Base-by-base conservation (phyloP, 2,329 filamentous ascomycete species). In the Diaporthe australafricana region DNA sequence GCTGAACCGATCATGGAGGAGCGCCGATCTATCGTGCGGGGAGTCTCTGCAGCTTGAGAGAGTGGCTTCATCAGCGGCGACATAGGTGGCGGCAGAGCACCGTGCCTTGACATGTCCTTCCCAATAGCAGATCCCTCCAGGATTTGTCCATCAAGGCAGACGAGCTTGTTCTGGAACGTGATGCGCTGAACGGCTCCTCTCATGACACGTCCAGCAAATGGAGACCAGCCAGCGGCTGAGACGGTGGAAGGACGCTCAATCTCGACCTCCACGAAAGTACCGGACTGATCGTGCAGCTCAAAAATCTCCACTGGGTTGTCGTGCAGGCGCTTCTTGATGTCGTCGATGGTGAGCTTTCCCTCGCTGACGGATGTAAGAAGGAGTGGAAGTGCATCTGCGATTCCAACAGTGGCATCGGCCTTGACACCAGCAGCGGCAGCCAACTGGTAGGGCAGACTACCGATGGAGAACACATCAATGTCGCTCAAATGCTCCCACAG, bases 281-380 rank as follows among this genome's bases (percentile, higher is more conserved):
- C 91, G n/a, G 88, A 83, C 82, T 95, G 93, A 76, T 95, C 93
- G 75, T 95, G 93, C 65, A 95, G 88, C 84, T 95, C 93, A 76
- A 95, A 95, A 77, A 95, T 95, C 79, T 89, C 88, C 84, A 92
- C 93, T 3, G 93, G 93, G 79, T 94, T 95, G 78, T 94, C 91
- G 79, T 95, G 92, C 57, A 95, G 87, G 52, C 92, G 90, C 70
- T 83, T 79, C 79, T 89, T 92, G 79, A 95, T 88, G 78, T 95
- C 93, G 40, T 95, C 92, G 45, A 95, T 82, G 4, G 91, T 93
- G 77, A 95, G 82, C 77, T 87, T 91, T 73, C 92, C 92, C 79
- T 95, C 92, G 5, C 90, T 86, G 65, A 95, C 92, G 66, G 93
- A 93, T 20, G 92, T 94, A 77, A 95, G 87, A 69, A 95, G 87